Evolutionary conservation across 2,329 filamentous ascomycete species (phyloP).

Genomic region (Orbilia javanica): DNA sequence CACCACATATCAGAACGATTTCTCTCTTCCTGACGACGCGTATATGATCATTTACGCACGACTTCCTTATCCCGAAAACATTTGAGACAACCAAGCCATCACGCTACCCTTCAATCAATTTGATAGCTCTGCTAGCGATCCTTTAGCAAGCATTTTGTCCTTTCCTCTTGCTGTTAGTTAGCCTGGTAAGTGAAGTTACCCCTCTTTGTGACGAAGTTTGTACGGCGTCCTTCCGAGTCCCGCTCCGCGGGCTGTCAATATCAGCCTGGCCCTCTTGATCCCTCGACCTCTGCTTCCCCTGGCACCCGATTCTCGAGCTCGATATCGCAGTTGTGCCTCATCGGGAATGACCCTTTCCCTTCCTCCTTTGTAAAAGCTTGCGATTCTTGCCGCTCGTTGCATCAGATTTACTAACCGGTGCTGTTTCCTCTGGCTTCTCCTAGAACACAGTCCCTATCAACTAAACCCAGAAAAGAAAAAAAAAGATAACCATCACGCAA

Average conservation of each 20-base stretch:
- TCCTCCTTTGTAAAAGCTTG: neutral
- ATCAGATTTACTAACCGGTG: constrained; percentile 31
- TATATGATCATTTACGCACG: constrained; percentile 59
- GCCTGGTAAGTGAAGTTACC: constrained; percentile 40
- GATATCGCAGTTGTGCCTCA: constrained; percentile 2
- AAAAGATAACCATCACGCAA: constrained; percentile 49
- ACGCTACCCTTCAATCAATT: constrained; percentile 36
- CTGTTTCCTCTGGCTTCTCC: neutral
- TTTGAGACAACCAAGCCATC: constrained; percentile 44
- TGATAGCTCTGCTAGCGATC: constrained; percentile 58
- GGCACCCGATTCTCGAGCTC: constrained; percentile 1
- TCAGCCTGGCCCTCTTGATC: neutral
- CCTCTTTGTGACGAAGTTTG: constrained; percentile 29
- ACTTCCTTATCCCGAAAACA: constrained; percentile 52
- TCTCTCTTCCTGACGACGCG: constrained; percentile 55
- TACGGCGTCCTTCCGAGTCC: constrained; percentile 31
- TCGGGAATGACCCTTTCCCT: neutral
- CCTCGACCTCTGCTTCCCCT: constrained; percentile 20
- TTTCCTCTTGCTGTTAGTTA: constrained; percentile 35
- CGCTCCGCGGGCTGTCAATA: constrained; percentile 9
- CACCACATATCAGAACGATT: constrained; percentile 52
- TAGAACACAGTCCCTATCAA: constrained; percentile 53
- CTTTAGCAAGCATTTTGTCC: constrained; percentile 56
- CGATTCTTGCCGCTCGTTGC: neutral
- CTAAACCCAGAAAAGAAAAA: constrained; percentile 32